Conservation (phyloP, 495 filamentous ascomycete species). For the Annulohypoxylon stygium region DNA sequence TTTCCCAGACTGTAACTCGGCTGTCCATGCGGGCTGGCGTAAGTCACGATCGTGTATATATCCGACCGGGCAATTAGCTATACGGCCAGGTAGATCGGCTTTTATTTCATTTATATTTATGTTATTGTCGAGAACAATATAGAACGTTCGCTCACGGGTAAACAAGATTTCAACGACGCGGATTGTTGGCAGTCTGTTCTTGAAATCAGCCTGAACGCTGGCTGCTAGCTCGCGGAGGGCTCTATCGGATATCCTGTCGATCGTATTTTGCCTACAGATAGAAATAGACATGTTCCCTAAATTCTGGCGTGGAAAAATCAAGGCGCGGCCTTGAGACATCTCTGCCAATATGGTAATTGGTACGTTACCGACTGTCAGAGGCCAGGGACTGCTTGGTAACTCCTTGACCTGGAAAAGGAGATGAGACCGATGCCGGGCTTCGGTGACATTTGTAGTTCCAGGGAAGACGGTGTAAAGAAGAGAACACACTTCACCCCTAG, state of each 20-base stretch:
- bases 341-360: not conserved
- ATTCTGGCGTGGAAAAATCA: not conserved
- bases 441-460: not conserved
- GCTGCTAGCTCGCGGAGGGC: not conserved
- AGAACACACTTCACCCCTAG: not conserved
- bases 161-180: not conserved
- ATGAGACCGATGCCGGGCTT: not conserved
- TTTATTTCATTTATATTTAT: not conserved
- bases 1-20: not conserved
- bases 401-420: not conserved
- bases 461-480: not conserved
- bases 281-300: not conserved
- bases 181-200: not conserved
- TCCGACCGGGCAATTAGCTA: not conserved
- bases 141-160: not conserved
- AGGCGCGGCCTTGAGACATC: not conserved
- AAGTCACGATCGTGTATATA: not conserved
- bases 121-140: not conserved
- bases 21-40: not conserved
- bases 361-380: not conserved
- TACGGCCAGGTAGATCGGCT: not conserved
- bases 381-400: not conserved
- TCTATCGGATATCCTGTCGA: not conserved
- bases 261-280: not conserved
- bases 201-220: not conserved